Conservation (phyloP, 768 basidiomycete species). For the Dentipellis fragilis region DNA sequence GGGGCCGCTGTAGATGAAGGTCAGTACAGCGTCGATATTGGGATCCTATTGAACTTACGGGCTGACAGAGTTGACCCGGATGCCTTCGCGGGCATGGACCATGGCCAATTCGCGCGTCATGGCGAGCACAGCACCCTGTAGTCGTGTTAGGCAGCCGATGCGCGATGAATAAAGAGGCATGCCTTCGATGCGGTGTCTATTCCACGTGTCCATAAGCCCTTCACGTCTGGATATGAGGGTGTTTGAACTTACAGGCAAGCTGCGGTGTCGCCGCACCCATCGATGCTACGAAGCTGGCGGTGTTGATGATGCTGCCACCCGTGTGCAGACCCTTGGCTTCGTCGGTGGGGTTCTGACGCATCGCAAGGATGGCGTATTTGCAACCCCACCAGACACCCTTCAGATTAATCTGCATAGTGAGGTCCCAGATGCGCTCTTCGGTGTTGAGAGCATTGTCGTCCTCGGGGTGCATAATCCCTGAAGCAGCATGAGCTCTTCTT, state of each 20-base stretch:
- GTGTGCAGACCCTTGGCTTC: constrained; percentile 65
- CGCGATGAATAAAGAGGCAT: neutral
- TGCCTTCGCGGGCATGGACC: constrained; percentile 96
- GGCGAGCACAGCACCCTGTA: constrained; percentile 88
- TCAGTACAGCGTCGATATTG: neutral
- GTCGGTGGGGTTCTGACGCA: constrained; percentile 87
- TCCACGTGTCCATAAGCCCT: neutral
- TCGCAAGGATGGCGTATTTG: constrained; percentile 94
- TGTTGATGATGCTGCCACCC: constrained; percentile 95
- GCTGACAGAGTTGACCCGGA: constrained; percentile 92
- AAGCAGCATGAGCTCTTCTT: neutral
- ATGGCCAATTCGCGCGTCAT: constrained; percentile 98
- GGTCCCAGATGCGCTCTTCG: constrained; percentile 92
- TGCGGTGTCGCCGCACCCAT: constrained; percentile 97
- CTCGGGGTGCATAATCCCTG: constrained; percentile 95
- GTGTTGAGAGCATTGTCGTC: constrained; percentile 96
- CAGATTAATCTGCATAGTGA: constrained; percentile 88
- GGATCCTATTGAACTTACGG: constrained; percentile 47
- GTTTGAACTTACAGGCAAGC: constrained; percentile 66
- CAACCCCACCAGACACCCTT: constrained; percentile 99
- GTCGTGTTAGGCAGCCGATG: neutral
- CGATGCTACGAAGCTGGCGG: constrained; percentile 92
- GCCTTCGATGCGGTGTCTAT: constrained; percentile 93
- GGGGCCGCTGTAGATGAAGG: constrained; percentile 55
- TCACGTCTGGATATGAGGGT: neutral